Conservation (phyloP, 2,329 filamentous ascomycete genomes). For the Shiraia sp. region DNA sequence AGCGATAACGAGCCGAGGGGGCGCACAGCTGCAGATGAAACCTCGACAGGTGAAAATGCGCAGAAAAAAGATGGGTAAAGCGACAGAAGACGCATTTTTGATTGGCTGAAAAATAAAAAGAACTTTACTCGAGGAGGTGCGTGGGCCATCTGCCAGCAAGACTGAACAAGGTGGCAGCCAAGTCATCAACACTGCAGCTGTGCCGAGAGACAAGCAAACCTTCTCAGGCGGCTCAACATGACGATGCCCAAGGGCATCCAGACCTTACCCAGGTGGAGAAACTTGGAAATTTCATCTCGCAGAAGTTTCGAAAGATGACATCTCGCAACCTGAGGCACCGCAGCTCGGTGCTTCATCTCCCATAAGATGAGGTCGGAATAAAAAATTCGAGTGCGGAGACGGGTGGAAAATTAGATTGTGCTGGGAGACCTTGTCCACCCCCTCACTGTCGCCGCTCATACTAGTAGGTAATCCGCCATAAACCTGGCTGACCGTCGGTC, state of each 20-base stretch:
- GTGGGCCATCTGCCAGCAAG: background rate
- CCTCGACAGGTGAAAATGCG: too few species aligned
- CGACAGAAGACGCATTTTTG: too few species aligned
- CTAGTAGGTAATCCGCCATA: slow-evolving; percentile 7
- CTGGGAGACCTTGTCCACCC: slow-evolving; percentile 16
- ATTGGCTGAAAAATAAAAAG: too few species aligned
- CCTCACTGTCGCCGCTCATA: slow-evolving; percentile 17
- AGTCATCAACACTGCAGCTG: slow-evolving; percentile 1
- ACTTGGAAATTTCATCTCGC: background rate
- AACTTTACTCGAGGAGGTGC: too few species aligned
- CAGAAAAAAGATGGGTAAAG: too few species aligned
- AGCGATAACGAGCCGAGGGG: too few species aligned
- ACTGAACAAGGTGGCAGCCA: background rate
- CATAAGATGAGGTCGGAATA: slow-evolving; percentile 23
- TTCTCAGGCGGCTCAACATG: slow-evolving; percentile 7
- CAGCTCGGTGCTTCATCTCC: slow-evolving; percentile 24
- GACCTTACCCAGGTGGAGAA: background rate
- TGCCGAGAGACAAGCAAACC: slow-evolving; percentile 9
- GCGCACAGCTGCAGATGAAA: too few species aligned
- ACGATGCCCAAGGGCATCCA: slow-evolving; percentile 10
- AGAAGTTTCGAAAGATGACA: background rate
- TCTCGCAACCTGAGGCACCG: slow-evolving; percentile 18
- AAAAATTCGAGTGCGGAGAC: slow-evolving; percentile 17
- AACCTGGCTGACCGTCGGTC: slow-evolving; percentile 10
- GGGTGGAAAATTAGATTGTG: slow-evolving; percentile 20